Percentiles rank a stretch among this genome's conserved stretches.
phyloP scores from a whole-genome alignment of 108 stramenopile genomes.

The Pseudonitzschia multistriata region DNA sequence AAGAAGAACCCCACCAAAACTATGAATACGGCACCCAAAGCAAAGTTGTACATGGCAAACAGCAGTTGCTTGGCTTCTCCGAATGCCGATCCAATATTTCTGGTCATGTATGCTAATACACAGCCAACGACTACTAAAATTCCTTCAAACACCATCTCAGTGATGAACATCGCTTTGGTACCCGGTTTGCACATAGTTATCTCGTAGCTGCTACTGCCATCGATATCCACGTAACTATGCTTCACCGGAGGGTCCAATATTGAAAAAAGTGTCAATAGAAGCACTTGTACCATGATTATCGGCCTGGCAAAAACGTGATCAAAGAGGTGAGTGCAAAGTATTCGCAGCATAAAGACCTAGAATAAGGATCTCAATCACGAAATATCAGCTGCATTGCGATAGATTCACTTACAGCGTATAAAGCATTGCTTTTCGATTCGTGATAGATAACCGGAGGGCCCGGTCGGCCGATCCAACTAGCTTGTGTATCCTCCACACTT shows the following conservation, averaged over 20 bases:
- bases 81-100: constrained; percentile 37
- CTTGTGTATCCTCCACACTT: constrained; percentile 44
- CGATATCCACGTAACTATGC: constrained; percentile 16
- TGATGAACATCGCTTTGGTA: constrained; percentile 20
- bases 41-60: constrained; percentile 51
- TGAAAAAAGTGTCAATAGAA: constrained; percentile 37
- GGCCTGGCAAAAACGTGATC: constrained; percentile 9
- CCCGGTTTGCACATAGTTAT: constrained; percentile 26
- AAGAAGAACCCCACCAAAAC: constrained; percentile 1
- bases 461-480: constrained; percentile 29
- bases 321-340: too few relatives aligned
- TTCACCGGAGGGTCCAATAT: constrained; percentile 39
- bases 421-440: constrained; percentile 23
- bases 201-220: constrained; percentile 19
- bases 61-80: constrained; percentile 45
- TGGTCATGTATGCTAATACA: constrained; percentile 38
- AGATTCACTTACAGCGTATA: constrained; percentile 14
- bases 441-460: constrained; percentile 22
- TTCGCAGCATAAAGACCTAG: too few relatives aligned
- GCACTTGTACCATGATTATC: constrained; percentile 29
- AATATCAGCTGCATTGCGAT: not conserved
- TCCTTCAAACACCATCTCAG: constrained; percentile 24
- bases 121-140: constrained; percentile 39
- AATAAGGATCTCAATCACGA: not conserved
- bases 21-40: constrained; percentile 28